Evolutionary conservation across 345 rosid species (phyloP), one percentile per base, ranked within the genome.

Genomic region (Salix purpurea): DNA sequence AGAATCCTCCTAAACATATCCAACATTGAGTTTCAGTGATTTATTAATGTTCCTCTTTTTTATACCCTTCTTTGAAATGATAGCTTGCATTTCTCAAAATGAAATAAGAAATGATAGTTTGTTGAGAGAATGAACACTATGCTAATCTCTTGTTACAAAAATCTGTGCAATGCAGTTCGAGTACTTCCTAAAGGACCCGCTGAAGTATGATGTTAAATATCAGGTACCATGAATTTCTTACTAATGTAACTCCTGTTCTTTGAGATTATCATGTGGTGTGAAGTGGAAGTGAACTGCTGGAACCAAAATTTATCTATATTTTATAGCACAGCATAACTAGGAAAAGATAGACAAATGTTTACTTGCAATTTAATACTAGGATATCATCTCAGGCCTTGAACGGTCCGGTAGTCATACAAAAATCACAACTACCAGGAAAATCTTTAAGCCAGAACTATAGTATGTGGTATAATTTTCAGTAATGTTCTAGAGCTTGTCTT

Each of bases 121-220:
- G 21, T 30, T 14, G n/a, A 13, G 69, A 30, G n/a, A 24, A 58
- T 13, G n/a, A 60, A 13, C 56, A 24, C 2, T 4, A 13, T 30
- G 79, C 28, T 72, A 69, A 69, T 39, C 19, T 18, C 9, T 28
- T 40, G 24, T 60, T 23, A 4, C 4, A 23, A 16, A 34, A 32
- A 65, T 65, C 65, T 64, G 0, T 67, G 71, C 70, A 11, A 52
- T 86, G 86, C 91, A 96, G 98, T 91, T 93, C 73, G 85, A 96
- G 52, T 96, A 91, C 84, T 91, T 96, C 73, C 93, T 96, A 80
- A 96, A 93, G 80, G 98, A 93, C 80, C 99, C 99, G 30, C 93
- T 88, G 68, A 91, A 96, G 84, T 91, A 92, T 69, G 99, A 96
- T 70, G 99, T 96, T 46, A 96, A 90, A 84, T 93, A 93, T 83